Conservation (phyloP, 139 green algal species). For the Volvox africanus region DNA sequence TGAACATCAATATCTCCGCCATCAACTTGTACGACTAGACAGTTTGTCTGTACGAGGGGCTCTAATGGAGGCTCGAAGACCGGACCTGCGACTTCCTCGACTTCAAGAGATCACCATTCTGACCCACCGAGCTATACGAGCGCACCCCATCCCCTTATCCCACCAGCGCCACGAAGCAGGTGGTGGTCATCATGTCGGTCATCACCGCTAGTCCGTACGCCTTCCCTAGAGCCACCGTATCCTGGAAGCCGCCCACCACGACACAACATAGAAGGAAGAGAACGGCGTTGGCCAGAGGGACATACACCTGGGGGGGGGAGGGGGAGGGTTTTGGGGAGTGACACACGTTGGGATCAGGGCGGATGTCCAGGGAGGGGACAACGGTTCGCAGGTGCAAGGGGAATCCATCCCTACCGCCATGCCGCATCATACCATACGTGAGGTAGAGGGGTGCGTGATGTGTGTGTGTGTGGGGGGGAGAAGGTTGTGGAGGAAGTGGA, state of each 20-base stretch:
- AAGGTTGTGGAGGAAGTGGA: too few relatives aligned
- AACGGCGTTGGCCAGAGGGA: constrained; percentile 43
- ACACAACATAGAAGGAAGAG: constrained; percentile 47
- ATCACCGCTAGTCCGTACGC: constrained; percentile 45
- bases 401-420: too few relatives aligned
- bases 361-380: too few relatives aligned
- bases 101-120: background rate
- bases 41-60: background rate
- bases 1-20: background rate
- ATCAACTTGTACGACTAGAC: background rate
- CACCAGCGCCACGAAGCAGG: constrained; percentile 24
- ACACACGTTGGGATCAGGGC: too few relatives aligned
- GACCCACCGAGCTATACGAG: background rate
- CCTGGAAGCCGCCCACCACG: constrained; percentile 46
- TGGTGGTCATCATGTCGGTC: constrained; percentile 52
- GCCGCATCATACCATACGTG: too few relatives aligned
- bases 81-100: too few relatives aligned
- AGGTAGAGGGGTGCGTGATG: too few relatives aligned
- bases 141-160: background rate
- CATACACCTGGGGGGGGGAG: constrained; percentile 46
- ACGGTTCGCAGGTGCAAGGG: too few relatives aligned
- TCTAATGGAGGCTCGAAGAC: too few relatives aligned
- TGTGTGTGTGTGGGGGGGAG: too few relatives aligned
- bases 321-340: too few relatives aligned
- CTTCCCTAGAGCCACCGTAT: constrained; percentile 39